Conservation (phyloP, 345 rosid genomes). For the Euclidium syriacum region DNA sequence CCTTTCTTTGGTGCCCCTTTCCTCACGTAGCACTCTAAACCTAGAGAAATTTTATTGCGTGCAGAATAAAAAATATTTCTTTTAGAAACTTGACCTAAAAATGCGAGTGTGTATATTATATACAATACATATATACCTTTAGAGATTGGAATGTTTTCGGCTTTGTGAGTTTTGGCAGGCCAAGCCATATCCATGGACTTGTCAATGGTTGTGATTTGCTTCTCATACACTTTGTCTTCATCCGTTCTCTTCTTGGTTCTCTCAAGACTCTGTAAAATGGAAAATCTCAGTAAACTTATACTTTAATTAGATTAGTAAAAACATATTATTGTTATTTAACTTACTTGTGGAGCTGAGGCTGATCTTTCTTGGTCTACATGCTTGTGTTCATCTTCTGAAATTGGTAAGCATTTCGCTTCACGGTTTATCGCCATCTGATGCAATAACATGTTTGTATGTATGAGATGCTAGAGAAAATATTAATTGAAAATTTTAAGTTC, state of each 20-base stretch:
- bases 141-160: slow-evolving; percentile 1
- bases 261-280: slow-evolving; percentile 17
- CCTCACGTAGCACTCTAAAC: slow-evolving; percentile 25
- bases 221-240: slow-evolving; percentile 25
- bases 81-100: neutral
- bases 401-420: slow-evolving; percentile 48
- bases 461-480: neutral
- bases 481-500: neutral
- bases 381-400: slow-evolving; percentile 44
- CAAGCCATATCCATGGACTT: slow-evolving; percentile 37
- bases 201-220: slow-evolving; percentile 42
- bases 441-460: neutral
- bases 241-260: slow-evolving; percentile 18
- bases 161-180: slow-evolving; percentile 12
- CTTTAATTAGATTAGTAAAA: neutral
- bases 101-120: neutral
- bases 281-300: neutral
- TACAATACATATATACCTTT: slow-evolving; percentile 17
- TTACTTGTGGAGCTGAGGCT: slow-evolving; percentile 18
- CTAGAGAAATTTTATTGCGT: slow-evolving; percentile 1
- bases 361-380: slow-evolving; percentile 28
- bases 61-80: neutral
- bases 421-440: slow-evolving; percentile 67
- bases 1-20: slow-evolving; percentile 27
- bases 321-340: neutral